These are phyloP conservation scores for Bromus sterilis DNA, from an alignment of 176 grass and related monocot genomes.

Conservation along the genomic window DNA sequence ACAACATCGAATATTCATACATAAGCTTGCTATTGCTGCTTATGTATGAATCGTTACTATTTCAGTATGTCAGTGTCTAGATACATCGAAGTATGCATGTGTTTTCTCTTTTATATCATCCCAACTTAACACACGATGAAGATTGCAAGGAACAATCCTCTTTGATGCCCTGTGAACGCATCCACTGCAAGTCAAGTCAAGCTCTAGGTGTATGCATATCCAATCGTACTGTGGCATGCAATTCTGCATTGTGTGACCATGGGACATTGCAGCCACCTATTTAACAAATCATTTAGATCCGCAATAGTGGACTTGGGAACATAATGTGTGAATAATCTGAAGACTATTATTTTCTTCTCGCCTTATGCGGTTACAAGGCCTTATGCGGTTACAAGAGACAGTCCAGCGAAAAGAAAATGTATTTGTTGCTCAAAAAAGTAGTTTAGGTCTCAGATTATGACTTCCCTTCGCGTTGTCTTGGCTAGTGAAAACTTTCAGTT, in stretches of 20 bases:
- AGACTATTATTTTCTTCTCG: not conserved
- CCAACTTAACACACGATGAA: not conserved
- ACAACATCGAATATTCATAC: not conserved
- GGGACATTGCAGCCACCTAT: not conserved
- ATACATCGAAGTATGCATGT: not conserved
- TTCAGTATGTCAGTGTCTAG: not conserved
- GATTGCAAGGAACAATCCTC: not conserved
- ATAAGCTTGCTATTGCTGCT: not conserved
- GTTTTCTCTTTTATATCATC: not conserved
- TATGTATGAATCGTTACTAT: not conserved
- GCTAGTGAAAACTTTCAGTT: not conserved
- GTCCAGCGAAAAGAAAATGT: not conserved
- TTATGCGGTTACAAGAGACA: not conserved
- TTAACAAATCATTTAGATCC: not conserved
- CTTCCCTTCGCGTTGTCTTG: conserved; percentile 4
- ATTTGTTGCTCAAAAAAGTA: not conserved
- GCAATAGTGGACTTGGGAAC: not conserved
- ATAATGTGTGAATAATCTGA: not conserved
- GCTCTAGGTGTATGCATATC: not conserved
- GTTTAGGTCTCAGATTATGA: not conserved
- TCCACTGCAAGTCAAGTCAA: not conserved
- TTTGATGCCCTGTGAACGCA: not conserved
- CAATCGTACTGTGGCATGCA: not conserved
- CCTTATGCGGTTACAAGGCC: too few relatives aligned
- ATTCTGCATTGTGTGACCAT: not conserved